Base-by-base conservation (phyloP, 139 green algal genomes). In the Volvox africanus region DNA sequence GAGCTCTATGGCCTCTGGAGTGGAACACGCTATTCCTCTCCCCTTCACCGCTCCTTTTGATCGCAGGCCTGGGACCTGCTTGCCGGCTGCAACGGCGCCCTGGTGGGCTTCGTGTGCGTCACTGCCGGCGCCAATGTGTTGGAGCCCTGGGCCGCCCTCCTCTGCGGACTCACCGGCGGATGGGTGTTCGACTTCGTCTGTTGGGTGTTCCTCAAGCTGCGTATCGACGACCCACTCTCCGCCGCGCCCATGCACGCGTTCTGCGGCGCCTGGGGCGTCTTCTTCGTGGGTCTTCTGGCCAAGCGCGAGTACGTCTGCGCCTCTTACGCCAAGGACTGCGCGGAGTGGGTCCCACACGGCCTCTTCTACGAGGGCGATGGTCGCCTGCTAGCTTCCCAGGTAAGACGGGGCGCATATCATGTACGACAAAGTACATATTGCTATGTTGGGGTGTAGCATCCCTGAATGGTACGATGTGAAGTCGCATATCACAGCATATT, bases 91-190 rank as follows among this genome's bases (percentile, higher is more conserved):
- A 94, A 94, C 87, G 92, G 92, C 37, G 92, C 96, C 1, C 95
- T 98, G 24, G 95, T 95, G 24, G 97, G 97, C 32, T 96, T 98
- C 50, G 97, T 98, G 1, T 91, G 88, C 36, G 94, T 98, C 91
- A 98, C 96, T 26, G 95, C 92, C 50, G 75, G 82, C 37, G 93
- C 89, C 73, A 78, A 94, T 35, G 93, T 98, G 24, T 61, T 98
- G 21, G 93, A 97, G 90, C 95, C 96, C 26, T 99, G 97, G 95
- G 98, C 96, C 30, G 97, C 97, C 50, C 90, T 98, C 87, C 90
- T 98, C 80, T 95, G 95, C 82, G 98, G 97, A 65, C 35, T 96
- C 18, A 89, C 97, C 3, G 96, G 93, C 3, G 93, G 83, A 62
- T 90, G 76, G 79, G 35, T 93, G 0, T 93, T 93, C 14, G 91